phyloP scores from a whole-genome alignment of 1,284 basidiomycete species.

The Papiliotrema flavescens region DNA sequence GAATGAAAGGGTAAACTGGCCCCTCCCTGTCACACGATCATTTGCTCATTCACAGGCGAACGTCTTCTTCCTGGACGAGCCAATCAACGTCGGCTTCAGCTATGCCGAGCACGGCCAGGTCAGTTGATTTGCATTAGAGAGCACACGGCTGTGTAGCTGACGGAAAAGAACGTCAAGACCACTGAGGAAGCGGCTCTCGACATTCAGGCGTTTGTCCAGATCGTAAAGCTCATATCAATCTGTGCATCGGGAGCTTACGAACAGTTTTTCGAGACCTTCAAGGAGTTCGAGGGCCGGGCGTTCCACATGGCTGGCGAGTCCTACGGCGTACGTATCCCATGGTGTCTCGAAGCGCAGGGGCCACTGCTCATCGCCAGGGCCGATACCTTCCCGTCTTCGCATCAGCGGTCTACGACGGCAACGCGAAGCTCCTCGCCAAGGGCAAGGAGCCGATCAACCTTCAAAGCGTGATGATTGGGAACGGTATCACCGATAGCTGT shows the following conservation, averaged over 20 bases:
- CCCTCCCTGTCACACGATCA: not conserved
- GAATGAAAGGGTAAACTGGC: conserved; percentile 56
- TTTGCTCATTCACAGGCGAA: conserved; percentile 28
- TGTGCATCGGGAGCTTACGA: conserved; percentile 1
- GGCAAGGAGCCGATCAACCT: conserved; percentile 73
- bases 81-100: conserved; percentile 62
- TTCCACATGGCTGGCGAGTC: conserved; percentile 67
- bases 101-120: conserved; percentile 63
- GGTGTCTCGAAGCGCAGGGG: not conserved
- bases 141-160: conserved; percentile 1
- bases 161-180: conserved; percentile 53
- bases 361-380: conserved; percentile 52
- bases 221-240: conserved; percentile 39
- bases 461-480: conserved; percentile 73
- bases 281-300: conserved; percentile 60
- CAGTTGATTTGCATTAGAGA: conserved; percentile 1
- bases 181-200: conserved; percentile 71
- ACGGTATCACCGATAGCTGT: conserved; percentile 52
- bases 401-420: conserved; percentile 72
- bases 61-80: conserved; percentile 47
- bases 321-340: conserved; percentile 32
- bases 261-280: conserved; percentile 67
- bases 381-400: conserved; percentile 82
- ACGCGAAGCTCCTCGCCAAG: conserved; percentile 57
- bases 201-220: conserved; percentile 65